A percentile compares a stretch with the other conserved stretches of the same genome.
These are phyloP conservation scores for Aspergillus ruber DNA, from an alignment of 2,329 filamentous ascomycete species.

Conservation along the genomic window DNA sequence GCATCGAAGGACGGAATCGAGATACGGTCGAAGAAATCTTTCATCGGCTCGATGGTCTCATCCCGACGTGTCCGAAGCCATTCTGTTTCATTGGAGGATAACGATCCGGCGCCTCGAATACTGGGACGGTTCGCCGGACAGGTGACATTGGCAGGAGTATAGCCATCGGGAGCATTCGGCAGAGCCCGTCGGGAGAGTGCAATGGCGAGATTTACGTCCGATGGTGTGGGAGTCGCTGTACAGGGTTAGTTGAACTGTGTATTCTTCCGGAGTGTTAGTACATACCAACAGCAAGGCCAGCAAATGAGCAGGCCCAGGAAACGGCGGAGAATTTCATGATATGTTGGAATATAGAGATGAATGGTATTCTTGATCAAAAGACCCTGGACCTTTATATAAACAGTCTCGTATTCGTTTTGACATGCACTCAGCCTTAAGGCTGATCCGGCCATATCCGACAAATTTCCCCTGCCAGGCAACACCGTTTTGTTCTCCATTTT, in stretches of 20 bases:
- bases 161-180: slow-evolving; percentile 58
- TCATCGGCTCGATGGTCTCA: slow-evolving; percentile 69
- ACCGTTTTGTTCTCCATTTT: background rate
- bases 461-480: background rate
- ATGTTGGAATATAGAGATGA: too few relatives aligned
- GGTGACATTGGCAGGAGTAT: slow-evolving; percentile 60
- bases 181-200: slow-evolving; percentile 25
- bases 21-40: slow-evolving; percentile 61
- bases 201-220: background rate
- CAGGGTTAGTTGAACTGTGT: background rate
- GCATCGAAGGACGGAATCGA: slow-evolving; percentile 67
- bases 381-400: too few relatives aligned
- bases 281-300: background rate
- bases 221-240: background rate
- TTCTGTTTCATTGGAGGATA: slow-evolving; percentile 64
- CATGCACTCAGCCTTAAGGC: background rate
- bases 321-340: background rate
- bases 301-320: background rate
- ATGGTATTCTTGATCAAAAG: too few relatives aligned
- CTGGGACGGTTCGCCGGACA: slow-evolving; percentile 66
- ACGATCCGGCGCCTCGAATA: slow-evolving; percentile 55
- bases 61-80: slow-evolving; percentile 69
- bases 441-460: background rate
- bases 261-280: background rate
- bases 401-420: background rate